A percentile compares a stretch with the other conserved stretches of the same genome.
These are phyloP conservation scores for Hypoxylon sp. DNA, from an alignment of 2,329 filamentous ascomycete species.

Conservation along the genomic window DNA sequence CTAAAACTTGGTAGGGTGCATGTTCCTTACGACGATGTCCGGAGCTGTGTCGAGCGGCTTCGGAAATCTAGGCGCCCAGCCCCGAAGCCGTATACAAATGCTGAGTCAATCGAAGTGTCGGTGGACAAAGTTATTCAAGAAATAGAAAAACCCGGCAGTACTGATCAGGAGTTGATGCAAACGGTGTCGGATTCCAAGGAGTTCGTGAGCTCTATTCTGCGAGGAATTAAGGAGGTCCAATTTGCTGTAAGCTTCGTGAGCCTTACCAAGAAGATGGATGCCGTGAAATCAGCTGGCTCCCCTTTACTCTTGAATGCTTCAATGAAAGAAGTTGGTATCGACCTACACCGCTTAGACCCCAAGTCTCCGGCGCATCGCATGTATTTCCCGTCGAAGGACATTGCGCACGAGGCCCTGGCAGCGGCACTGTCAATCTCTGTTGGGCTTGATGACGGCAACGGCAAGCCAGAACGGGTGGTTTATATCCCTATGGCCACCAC, in stretches of 20 bases:
- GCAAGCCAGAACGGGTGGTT: slow-evolving; percentile 86
- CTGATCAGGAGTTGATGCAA: slow-evolving; percentile 78
- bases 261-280: slow-evolving; percentile 83
- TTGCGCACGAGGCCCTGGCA: slow-evolving; percentile 93
- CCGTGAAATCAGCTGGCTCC: slow-evolving; percentile 75
- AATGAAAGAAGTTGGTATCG: slow-evolving; percentile 96
- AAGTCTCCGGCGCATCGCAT: slow-evolving; percentile 96
- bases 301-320: slow-evolving; percentile 87
- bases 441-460: slow-evolving; percentile 90
- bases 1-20: slow-evolving; percentile 93
- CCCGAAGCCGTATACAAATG: slow-evolving; percentile 54
- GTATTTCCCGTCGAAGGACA: slow-evolving; percentile 95
- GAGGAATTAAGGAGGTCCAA: slow-evolving; percentile 96
- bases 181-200: slow-evolving; percentile 93
- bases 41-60: slow-evolving; percentile 71
- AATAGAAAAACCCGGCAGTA: slow-evolving; percentile 76
- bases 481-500: slow-evolving; percentile 99
- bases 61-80: slow-evolving; percentile 62
- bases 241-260: slow-evolving; percentile 94
- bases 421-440: slow-evolving; percentile 94
- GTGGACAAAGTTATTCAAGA: slow-evolving; percentile 83
- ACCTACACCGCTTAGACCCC: slow-evolving; percentile 90
- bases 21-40: slow-evolving; percentile 89
- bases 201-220: slow-evolving; percentile 88
- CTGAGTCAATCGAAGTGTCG: slow-evolving; percentile 72